Conservation (phyloP, 2,329 filamentous ascomycete species). For the Rutstroemia sp. region DNA sequence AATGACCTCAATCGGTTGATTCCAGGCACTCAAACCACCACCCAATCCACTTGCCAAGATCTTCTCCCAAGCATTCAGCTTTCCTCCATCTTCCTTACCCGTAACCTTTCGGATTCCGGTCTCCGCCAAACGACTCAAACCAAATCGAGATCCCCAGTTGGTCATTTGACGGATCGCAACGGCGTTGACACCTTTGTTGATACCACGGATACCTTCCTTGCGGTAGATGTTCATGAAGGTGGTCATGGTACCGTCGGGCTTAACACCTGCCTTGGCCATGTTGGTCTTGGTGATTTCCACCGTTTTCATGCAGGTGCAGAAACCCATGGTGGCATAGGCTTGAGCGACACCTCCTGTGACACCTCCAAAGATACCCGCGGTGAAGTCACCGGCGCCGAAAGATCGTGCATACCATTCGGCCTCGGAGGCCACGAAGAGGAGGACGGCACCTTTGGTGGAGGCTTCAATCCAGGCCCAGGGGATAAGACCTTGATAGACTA, state of each 20-base stretch:
- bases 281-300: constrained; percentile 99
- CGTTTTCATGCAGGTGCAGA: constrained; percentile 99
- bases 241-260: constrained; percentile 82
- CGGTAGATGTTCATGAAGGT: constrained; percentile 98
- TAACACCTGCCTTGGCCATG: constrained; percentile 72
- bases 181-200: constrained; percentile 98
- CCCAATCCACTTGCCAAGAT: constrained; percentile 78
- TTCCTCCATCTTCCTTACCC: constrained; percentile 71
- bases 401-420: constrained; percentile 89
- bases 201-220: constrained; percentile 85
- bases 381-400: constrained; percentile 78
- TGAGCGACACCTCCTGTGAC: constrained; percentile 93
- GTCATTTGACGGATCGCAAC: constrained; percentile 98
- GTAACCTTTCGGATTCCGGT: constrained; percentile 72
- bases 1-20: constrained; percentile 99
- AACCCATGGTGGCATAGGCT: constrained; percentile 99
- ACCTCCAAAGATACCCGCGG: constrained; percentile 81
- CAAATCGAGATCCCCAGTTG: constrained; percentile 97
- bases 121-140: constrained; percentile 86
- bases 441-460: constrained; percentile 97
- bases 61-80: constrained; percentile 78
- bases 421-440: constrained; percentile 98
- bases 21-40: constrained; percentile 95
- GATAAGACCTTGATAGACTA: constrained; percentile 99
- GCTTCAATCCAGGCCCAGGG: constrained; percentile 99